A percentile compares a stretch with the other conserved stretches of the same genome.
Evolutionary conservation across 805 yeast genomes (phyloP).

Genomic region (Wickerhamia fluorescens): DNA sequence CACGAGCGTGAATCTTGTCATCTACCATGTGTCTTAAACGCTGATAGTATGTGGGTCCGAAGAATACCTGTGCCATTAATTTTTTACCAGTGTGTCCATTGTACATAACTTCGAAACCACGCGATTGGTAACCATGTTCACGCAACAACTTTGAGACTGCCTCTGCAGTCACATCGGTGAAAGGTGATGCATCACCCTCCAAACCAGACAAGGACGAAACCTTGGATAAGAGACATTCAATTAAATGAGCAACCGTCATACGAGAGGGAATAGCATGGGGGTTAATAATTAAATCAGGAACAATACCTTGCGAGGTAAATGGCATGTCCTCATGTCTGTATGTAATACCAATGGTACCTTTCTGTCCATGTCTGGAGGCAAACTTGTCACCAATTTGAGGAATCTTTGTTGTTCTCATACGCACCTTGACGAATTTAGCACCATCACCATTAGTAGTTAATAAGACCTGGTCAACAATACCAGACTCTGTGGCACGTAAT

Average conservation of each 20-base stretch:
- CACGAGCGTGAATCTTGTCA: slow-evolving; percentile 98
- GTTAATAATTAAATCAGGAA: slow-evolving; percentile 94
- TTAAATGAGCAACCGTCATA: slow-evolving; percentile 99
- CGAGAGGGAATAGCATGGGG: slow-evolving; percentile 99
- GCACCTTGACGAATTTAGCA: slow-evolving; percentile 90
- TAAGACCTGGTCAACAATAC: slow-evolving; percentile 96
- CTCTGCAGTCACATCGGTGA: slow-evolving; percentile 96
- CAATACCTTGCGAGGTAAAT: slow-evolving; percentile 89
- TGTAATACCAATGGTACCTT: slow-evolving; percentile 99
- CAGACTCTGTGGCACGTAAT: slow-evolving; percentile 90
- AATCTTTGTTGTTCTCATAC: slow-evolving; percentile 97
- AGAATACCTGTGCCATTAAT: slow-evolving; percentile 95
- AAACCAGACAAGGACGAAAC: slow-evolving; percentile 91
- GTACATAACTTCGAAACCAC: slow-evolving; percentile 98
- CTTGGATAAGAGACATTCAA: slow-evolving; percentile 93
- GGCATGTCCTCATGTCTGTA: slow-evolving; percentile 99
- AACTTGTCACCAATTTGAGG: slow-evolving; percentile 99
- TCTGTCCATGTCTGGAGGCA: slow-evolving; percentile 99
- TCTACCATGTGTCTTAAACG: slow-evolving; percentile 99
- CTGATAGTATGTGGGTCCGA: slow-evolving; percentile 99
- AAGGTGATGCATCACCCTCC: slow-evolving; percentile 99
- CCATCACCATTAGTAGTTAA: slow-evolving; percentile 98
- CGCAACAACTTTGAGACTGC: slow-evolving; percentile 88
- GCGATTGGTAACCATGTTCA: slow-evolving; percentile 94
- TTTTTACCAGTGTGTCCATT: slow-evolving; percentile 98